These are phyloP conservation scores for Exophiala sp. DNA, from an alignment of 2,329 filamentous ascomycete species.

Conservation along the genomic window DNA sequence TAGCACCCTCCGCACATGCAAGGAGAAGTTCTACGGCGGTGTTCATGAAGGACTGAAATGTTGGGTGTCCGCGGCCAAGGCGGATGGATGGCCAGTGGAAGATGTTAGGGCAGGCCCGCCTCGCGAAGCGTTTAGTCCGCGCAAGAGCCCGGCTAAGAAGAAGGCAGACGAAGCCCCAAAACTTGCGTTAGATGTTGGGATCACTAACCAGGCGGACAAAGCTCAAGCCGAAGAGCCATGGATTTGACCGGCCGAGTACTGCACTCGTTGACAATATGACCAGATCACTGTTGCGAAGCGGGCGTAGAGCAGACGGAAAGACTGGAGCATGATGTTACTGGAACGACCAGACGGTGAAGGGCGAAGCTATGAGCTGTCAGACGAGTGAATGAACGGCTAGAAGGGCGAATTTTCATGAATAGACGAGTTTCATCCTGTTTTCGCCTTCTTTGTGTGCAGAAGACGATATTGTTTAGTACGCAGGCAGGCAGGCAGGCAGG, in stretches of 20 bases:
- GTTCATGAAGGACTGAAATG: conserved; percentile 84
- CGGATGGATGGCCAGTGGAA: conserved; percentile 80
- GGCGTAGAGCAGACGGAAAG: too few relatives aligned
- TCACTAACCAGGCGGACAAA: not conserved
- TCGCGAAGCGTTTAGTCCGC: conserved; percentile 36
- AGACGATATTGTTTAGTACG: too few relatives aligned
- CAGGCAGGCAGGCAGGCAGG: too few relatives aligned
- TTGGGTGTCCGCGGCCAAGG: conserved; percentile 80
- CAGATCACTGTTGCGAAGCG: too few relatives aligned
- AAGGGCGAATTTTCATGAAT: too few relatives aligned
- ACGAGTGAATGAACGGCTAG: too few relatives aligned
- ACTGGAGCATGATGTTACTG: too few relatives aligned
- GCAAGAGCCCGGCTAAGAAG: conserved; percentile 49
- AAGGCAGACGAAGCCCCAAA: conserved; percentile 47
- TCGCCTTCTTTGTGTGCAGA: too few relatives aligned
- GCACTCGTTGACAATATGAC: too few relatives aligned
- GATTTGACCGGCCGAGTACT: not conserved
- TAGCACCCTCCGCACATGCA: conserved; percentile 77
- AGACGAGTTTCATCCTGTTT: too few relatives aligned
- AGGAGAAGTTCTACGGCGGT: conserved; percentile 92
- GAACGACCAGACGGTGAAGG: too few relatives aligned
- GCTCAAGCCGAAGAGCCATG: not conserved
- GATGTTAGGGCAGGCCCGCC: conserved; percentile 60
- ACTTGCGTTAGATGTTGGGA: conserved; percentile 45
- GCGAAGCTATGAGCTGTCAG: too few relatives aligned